These are phyloP conservation scores for Rhizopus sp. DNA, from an alignment of 371 early-diverging fungal genomes.

Conservation along the genomic window DNA sequence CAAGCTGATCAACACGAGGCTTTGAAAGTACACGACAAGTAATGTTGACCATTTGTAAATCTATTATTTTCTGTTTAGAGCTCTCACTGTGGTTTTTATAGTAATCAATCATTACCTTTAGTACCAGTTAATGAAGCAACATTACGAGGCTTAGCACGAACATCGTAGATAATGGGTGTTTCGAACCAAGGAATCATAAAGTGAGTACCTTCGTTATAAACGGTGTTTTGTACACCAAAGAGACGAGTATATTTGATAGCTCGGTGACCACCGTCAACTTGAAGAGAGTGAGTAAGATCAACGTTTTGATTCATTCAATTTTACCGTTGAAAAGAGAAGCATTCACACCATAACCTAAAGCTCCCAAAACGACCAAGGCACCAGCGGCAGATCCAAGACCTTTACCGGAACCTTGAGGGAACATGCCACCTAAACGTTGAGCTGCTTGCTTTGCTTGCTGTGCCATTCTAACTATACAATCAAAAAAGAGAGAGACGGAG, in stretches of 20 bases:
- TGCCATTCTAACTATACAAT: slow-evolving; percentile 30
- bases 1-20: slow-evolving; percentile 78
- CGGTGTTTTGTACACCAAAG: slow-evolving; percentile 87
- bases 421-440: slow-evolving; percentile 62
- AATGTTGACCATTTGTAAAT: slow-evolving; percentile 99
- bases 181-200: slow-evolving; percentile 97
- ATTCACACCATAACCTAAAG: slow-evolving; percentile 72
- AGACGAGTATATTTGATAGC: slow-evolving; percentile 97
- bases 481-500: background rate
- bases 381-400: slow-evolving; percentile 68
- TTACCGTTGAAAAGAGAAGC: slow-evolving; percentile 83
- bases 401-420: slow-evolving; percentile 66
- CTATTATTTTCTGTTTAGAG: slow-evolving; percentile 34
- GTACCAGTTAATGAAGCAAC: slow-evolving; percentile 98
- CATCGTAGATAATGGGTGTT: slow-evolving; percentile 94
- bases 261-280: slow-evolving; percentile 97
- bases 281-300: background rate
- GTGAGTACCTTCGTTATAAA: slow-evolving; percentile 96
- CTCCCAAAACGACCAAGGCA: slow-evolving; percentile 67
- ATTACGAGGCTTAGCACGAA: slow-evolving; percentile 97
- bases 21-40: slow-evolving; percentile 96
- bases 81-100: background rate
- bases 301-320: background rate
- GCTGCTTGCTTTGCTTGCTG: slow-evolving; percentile 67
- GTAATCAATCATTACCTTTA: slow-evolving; percentile 69